A percentile compares a stretch with the other conserved stretches of the same genome.
These are phyloP conservation scores for Solanum ossicruentum DNA, from an alignment of 257 asterid species.

Conservation along the genomic window DNA sequence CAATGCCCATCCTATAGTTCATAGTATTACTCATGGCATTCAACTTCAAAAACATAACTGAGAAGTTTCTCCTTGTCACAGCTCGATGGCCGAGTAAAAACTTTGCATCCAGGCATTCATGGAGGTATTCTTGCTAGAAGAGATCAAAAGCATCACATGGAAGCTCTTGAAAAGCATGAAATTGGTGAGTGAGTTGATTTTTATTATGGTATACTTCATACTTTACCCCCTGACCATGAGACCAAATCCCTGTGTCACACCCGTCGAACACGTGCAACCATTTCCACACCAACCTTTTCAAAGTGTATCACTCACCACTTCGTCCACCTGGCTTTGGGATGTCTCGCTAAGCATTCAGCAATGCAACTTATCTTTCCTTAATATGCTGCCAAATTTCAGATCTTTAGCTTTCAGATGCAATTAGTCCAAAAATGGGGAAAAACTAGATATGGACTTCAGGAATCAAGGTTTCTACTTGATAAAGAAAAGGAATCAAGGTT, in stretches of 20 bases:
- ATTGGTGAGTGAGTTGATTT: conserved; percentile 41
- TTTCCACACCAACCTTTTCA: background rate
- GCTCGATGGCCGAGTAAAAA: conserved; percentile 99
- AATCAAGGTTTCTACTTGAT: background rate
- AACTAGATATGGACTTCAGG: background rate
- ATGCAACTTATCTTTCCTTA: background rate
- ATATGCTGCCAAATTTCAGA: background rate
- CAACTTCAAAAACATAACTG: background rate
- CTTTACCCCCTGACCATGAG: background rate
- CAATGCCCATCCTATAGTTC: too few species aligned
- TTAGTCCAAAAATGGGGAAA: background rate
- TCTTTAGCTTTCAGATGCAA: background rate
- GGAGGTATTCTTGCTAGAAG: conserved; percentile 98
- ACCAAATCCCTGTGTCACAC: background rate
- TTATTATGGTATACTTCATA: background rate
- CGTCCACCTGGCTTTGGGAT: background rate
- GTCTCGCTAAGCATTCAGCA: background rate
- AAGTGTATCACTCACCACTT: background rate
- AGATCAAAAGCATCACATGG: conserved; percentile 89
- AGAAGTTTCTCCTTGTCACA: conserved; percentile 6
- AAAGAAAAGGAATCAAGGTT: background rate
- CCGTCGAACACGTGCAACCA: background rate
- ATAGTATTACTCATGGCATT: background rate
- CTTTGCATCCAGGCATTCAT: conserved; percentile 82
- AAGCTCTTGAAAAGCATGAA: conserved; percentile 66